Evolutionary conservation across 2,329 filamentous ascomycete species (phyloP).

Genomic region (Monosporascus sp.): DNA sequence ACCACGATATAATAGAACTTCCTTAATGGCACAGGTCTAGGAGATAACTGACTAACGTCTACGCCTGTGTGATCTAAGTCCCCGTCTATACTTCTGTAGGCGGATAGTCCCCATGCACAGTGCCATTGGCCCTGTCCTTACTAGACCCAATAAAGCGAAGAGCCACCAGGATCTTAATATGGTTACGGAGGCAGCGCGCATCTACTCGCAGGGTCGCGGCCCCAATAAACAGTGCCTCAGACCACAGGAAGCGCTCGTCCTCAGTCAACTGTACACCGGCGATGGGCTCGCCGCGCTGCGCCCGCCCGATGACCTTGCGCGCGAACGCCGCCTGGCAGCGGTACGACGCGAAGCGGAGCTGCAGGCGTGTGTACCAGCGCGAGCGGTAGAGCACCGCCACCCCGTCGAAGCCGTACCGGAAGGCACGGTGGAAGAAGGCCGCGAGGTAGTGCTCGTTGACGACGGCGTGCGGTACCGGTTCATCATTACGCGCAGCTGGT

Average conservation of each 20-base stretch:
- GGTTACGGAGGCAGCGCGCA: background rate
- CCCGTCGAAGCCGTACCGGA: background rate
- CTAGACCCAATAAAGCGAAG: background rate
- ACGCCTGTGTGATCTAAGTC: too few relatives aligned
- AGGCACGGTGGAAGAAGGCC: background rate
- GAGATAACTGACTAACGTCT: too few relatives aligned
- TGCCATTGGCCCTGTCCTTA: background rate
- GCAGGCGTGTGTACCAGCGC: background rate
- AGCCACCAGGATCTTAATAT: too few relatives aligned
- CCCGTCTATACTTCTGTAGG: too few relatives aligned
- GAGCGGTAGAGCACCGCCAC: background rate
- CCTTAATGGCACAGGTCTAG: too few relatives aligned
- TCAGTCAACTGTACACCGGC: background rate
- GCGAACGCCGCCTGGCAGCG: background rate
- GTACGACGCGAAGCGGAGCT: background rate
- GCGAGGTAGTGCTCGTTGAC: background rate
- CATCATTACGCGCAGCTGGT: background rate
- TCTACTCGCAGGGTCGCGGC: background rate
- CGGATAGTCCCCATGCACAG: too few relatives aligned
- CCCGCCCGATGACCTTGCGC: background rate
- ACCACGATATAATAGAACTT: too few relatives aligned
- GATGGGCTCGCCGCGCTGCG: background rate
- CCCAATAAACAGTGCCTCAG: background rate
- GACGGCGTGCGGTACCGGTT: background rate
- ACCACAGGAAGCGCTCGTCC: background rate